Conservation (phyloP, 1,139 yeast species). For the Scheffersomyces stambukii region DNA sequence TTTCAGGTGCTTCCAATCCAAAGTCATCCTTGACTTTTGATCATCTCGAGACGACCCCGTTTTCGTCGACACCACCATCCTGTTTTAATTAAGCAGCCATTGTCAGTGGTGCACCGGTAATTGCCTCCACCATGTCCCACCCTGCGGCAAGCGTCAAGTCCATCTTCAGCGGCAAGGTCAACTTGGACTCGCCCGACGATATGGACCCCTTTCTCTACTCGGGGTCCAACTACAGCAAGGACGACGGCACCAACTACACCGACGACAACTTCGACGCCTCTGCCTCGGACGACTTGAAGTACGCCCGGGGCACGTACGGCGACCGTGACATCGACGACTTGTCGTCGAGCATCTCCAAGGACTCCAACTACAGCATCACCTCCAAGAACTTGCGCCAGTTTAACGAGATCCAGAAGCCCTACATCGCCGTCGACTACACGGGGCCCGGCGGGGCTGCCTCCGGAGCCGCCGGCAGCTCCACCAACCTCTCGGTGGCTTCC, state of each 20-base stretch:
- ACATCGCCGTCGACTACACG: constrained; percentile 1
- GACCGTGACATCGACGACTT: constrained; percentile 4
- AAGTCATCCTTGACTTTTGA: no score
- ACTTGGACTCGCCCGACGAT: constrained; percentile 24
- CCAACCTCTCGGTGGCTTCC: constrained; percentile 25
- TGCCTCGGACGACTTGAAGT: constrained; percentile 1
- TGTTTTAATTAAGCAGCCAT: no score
- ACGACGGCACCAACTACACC: constrained; percentile 3
- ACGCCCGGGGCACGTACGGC: neutral
- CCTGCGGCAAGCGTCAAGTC: constrained; percentile 44
- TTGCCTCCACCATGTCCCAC: constrained; percentile 33
- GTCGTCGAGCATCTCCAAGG: constrained; percentile 10
- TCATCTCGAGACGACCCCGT: no score
- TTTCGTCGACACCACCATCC: no score
- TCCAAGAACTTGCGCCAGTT: constrained; percentile 23
- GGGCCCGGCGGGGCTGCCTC: neutral
- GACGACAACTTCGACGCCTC: constrained; percentile 1
- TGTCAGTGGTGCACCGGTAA: no score
- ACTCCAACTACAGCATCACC: constrained; percentile 19
- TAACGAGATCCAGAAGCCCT: constrained; percentile 8
- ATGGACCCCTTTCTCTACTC: no score
- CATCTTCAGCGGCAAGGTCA: constrained; percentile 34
- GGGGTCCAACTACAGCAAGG: no score
- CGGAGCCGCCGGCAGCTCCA: constrained; percentile 7
- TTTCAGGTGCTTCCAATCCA: no score